A percentile compares a stretch with the other conserved stretches of the same genome.
phyloP scores from a whole-genome alignment of 495 filamentous ascomycete genomes.

The Xylaria venustula region DNA sequence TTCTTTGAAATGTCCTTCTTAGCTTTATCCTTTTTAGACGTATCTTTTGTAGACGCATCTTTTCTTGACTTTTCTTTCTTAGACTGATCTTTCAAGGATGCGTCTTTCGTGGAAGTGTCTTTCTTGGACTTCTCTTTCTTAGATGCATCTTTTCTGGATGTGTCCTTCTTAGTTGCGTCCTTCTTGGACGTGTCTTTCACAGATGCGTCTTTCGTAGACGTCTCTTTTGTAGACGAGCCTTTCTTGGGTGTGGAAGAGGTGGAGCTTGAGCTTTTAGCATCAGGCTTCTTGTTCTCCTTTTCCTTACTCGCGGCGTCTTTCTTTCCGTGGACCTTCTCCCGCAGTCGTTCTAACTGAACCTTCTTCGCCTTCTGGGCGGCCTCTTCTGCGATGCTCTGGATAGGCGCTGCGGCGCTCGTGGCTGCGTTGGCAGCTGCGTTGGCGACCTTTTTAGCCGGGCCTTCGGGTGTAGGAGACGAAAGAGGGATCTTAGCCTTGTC shows the following conservation, averaged over 20 bases:
- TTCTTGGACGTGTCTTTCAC: background rate
- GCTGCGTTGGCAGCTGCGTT: slow-evolving; percentile 17
- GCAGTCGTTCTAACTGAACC: slow-evolving; percentile 40
- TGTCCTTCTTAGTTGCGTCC: background rate
- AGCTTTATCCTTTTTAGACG: background rate
- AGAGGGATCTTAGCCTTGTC: slow-evolving; percentile 17
- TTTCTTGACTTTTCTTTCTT: too few relatives aligned
- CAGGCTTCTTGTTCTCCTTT: slow-evolving; percentile 31
- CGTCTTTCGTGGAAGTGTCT: background rate
- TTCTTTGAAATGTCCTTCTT: too few relatives aligned
- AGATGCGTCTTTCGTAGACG: background rate
- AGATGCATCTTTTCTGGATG: background rate
- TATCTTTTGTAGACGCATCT: too few relatives aligned
- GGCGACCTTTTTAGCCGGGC: slow-evolving; percentile 18
- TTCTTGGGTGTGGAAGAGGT: too few relatives aligned
- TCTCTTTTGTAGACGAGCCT: too few relatives aligned
- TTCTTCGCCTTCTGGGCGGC: slow-evolving; percentile 65
- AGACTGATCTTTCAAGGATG: background rate
- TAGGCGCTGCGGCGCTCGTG: slow-evolving; percentile 37
- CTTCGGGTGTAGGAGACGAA: slow-evolving; percentile 8
- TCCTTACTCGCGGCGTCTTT: slow-evolving; percentile 32
- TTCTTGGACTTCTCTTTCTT: background rate
- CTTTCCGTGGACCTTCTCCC: slow-evolving; percentile 40
- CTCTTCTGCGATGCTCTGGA: slow-evolving; percentile 66
- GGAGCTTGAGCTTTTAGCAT: slow-evolving; percentile 3